phyloP scores from a whole-genome alignment of 495 filamentous ascomycete genomes.

The Lasiosphaeria miniovina region DNA sequence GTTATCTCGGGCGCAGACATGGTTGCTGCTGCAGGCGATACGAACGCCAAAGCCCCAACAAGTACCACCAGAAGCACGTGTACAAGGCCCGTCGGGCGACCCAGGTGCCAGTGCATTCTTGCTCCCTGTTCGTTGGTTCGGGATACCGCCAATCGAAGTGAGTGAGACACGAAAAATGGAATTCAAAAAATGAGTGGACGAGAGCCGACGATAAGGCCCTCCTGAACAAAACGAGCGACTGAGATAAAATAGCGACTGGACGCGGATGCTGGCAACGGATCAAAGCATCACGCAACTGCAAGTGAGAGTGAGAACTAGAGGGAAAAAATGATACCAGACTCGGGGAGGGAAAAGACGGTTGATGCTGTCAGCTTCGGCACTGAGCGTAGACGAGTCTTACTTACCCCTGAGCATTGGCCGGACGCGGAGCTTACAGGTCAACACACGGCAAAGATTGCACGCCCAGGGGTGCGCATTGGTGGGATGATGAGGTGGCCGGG shows the following conservation, averaged over 20 bases:
- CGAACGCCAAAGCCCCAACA: constrained; percentile 6
- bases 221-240: background rate
- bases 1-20: constrained; percentile 21
- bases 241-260: background rate
- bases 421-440: too few relatives aligned
- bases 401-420: too few relatives aligned
- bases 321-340: background rate
- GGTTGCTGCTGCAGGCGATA: constrained; percentile 12
- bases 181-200: background rate
- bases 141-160: background rate
- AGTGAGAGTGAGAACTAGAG: background rate
- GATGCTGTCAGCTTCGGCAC: background rate
- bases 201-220: background rate
- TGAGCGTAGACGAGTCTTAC: background rate
- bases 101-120: background rate
- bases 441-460: too few relatives aligned
- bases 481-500: too few relatives aligned
- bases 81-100: background rate
- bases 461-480: too few relatives aligned
- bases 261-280: background rate
- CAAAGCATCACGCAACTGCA: background rate
- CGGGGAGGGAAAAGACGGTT: background rate
- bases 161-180: background rate
- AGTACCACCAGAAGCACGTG: constrained; percentile 8
- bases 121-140: constrained; percentile 6